Evolutionary conservation across 2,329 filamentous ascomycete species (phyloP).

Genomic region (Trichoderma polysporum): DNA sequence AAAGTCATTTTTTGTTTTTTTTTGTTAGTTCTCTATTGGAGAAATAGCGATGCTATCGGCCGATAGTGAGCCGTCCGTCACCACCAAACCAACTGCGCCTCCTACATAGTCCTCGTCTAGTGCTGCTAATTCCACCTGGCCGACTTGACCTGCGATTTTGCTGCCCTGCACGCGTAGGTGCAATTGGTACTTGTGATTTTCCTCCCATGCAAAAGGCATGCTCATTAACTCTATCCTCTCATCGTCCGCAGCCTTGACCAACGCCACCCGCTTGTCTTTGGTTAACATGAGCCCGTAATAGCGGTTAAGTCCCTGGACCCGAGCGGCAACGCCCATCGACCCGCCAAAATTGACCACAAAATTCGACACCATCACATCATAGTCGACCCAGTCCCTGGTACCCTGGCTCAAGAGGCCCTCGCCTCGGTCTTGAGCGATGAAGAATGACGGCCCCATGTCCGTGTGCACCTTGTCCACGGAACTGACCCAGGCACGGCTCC

Average conservation of each 20-base stretch:
- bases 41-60: not conserved
- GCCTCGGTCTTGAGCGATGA: conserved; percentile 16
- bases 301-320: conserved; percentile 33
- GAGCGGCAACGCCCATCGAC: conserved; percentile 28
- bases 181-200: conserved; percentile 9
- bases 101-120: not conserved
- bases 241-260: conserved; percentile 18
- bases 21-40: not conserved
- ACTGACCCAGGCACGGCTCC: conserved; percentile 20
- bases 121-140: too few relatives aligned
- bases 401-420: conserved; percentile 34
- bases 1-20: too few relatives aligned
- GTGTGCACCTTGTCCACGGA: not conserved
- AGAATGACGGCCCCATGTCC: not conserved
- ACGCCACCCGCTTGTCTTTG: conserved; percentile 18
- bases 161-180: too few relatives aligned
- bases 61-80: not conserved
- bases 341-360: conserved; percentile 30
- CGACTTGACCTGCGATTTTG: too few relatives aligned
- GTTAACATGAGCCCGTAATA: conserved; percentile 32
- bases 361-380: conserved; percentile 24
- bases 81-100: not conserved
- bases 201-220: conserved; percentile 1
- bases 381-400: conserved; percentile 35
- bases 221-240: conserved; percentile 1